Evolutionary conservation across 768 basidiomycete species (phyloP), one percentile per base, ranked within the genome.

Genomic region (Termitomyces sp.): DNA sequence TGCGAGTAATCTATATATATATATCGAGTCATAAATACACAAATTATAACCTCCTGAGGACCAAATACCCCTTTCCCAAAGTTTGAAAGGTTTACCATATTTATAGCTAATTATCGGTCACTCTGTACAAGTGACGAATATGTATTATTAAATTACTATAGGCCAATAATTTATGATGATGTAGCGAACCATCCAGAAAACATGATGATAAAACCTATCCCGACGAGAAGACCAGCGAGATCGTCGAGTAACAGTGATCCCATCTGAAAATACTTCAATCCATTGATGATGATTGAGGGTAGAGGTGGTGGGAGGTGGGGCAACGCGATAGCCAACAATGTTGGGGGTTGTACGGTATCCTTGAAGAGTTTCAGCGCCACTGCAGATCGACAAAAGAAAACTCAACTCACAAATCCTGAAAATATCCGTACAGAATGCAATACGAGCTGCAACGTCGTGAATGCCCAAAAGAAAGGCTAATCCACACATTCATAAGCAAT

Each of bases 401-500:
- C n/a, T 35, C 5, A 24, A 65, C 87, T 64, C 64, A 89, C 89
- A 58, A 85, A 78, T 55, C 84, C 82, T 12, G 77, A 78, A 64
- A 88, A 84, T 68, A 92, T 81, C 52, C 84, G 82, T 60, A 84
- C 63, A 9, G 90, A 89, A 61, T 91, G 88, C 43, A 93, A 64
- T 19, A 77, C 76, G 22, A 91, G 74, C 60, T 91, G 81, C 4
- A 92, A 65, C 0, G 90, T 86, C 38, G 81, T 80, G 57, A 92
- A 91, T 8, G 81, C 85, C 87, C 87, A 90, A 66, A 92, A 88
- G 72, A 93, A 88, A 1, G 88, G 84, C 89, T 91, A 3, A 59
- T 17, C 40, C 6, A 9, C 35, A 37, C 22, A 2, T 17, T 15
- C 48, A 26, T 15, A n/a, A 38, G 26, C n/a, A 40, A 12, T 28